These are phyloP conservation scores for Aspergillus egyptiacus DNA, from an alignment of 495 filamentous ascomycete genomes.

Conservation along the genomic window DNA sequence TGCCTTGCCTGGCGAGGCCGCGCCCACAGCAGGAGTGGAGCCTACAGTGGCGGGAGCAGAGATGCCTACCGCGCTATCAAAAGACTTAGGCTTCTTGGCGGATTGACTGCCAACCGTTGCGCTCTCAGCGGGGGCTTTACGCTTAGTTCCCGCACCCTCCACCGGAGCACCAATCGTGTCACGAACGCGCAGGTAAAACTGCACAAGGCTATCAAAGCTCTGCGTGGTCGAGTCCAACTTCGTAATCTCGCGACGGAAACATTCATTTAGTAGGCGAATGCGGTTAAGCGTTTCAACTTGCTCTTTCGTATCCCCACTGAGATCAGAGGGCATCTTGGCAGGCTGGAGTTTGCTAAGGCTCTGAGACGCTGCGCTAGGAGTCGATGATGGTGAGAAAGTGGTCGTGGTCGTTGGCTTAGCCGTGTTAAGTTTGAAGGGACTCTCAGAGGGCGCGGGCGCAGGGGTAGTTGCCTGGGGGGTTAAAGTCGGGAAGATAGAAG, in stretches of 20 bases:
- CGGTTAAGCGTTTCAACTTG: conserved; percentile 21
- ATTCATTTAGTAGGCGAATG: conserved; percentile 27
- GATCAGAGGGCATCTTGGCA: conserved; percentile 11
- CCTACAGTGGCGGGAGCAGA: neutral
- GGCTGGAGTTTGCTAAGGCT: conserved; percentile 18
- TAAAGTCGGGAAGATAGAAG: conserved; percentile 12
- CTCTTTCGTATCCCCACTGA: conserved; percentile 17
- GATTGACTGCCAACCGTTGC: neutral
- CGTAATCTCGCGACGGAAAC: conserved; percentile 29
- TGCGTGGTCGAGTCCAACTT: conserved; percentile 24
- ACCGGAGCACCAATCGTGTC: conserved; percentile 30
- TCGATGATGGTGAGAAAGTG: neutral
- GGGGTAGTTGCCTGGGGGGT: conserved; percentile 2
- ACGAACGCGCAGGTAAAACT: conserved; percentile 33
- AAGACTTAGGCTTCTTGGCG: conserved; percentile 20
- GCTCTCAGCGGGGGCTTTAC: conserved; percentile 16
- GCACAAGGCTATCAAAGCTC: conserved; percentile 29
- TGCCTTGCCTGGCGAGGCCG: conserved; percentile 2
- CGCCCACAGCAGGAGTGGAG: conserved; percentile 2
- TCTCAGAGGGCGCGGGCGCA: conserved; percentile 2
- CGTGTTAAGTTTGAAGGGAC: conserved; percentile 14
- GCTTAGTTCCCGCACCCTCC: conserved; percentile 13
- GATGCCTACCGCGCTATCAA: neutral
- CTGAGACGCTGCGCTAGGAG: neutral
- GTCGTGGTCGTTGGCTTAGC: neutral